Evolutionary conservation across 306 rosid genomes (phyloP).

Genomic region (Parietaria judaica): DNA sequence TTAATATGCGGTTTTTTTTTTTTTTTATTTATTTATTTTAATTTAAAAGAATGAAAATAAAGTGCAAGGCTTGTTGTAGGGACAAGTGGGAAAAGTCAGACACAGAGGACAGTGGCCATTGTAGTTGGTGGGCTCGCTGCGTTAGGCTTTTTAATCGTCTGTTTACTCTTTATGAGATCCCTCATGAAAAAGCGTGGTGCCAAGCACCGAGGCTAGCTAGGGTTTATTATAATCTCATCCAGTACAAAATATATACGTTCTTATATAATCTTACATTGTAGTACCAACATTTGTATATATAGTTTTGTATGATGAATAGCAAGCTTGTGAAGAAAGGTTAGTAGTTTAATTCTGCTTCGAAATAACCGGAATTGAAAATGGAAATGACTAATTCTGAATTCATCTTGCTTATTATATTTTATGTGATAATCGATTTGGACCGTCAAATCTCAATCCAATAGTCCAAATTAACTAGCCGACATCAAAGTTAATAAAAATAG

Average conservation of each 20-base stretch:
- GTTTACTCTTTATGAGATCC: slow-evolving; percentile 48
- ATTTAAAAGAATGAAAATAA: not conserved
- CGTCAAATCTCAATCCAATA: too few relatives aligned
- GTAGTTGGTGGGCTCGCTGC: slow-evolving; percentile 89
- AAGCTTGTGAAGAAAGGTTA: not conserved
- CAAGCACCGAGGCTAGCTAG: slow-evolving; percentile 28
- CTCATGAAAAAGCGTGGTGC: slow-evolving; percentile 44
- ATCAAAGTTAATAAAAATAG: too few relatives aligned
- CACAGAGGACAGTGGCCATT: slow-evolving; percentile 68
- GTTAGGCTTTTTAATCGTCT: slow-evolving; percentile 60
- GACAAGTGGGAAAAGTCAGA: slow-evolving; percentile 27
- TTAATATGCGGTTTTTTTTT: not conserved
- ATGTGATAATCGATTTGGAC: too few relatives aligned
- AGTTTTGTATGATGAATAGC: not conserved
- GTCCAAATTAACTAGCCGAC: too few relatives aligned
- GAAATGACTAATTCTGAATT: too few relatives aligned
- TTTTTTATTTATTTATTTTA: not conserved
- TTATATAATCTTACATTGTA: not conserved
- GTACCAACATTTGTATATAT: slow-evolving; percentile 10
- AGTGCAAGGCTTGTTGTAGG: slow-evolving; percentile 22
- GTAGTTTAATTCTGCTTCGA: too few relatives aligned
- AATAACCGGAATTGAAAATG: too few relatives aligned
- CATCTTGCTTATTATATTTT: too few relatives aligned
- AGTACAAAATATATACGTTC: not conserved
- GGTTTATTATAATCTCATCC: not conserved